These are phyloP conservation scores for Ceratocystis variospora DNA, from an alignment of 2,329 filamentous ascomycete genomes.

Conservation along the genomic window DNA sequence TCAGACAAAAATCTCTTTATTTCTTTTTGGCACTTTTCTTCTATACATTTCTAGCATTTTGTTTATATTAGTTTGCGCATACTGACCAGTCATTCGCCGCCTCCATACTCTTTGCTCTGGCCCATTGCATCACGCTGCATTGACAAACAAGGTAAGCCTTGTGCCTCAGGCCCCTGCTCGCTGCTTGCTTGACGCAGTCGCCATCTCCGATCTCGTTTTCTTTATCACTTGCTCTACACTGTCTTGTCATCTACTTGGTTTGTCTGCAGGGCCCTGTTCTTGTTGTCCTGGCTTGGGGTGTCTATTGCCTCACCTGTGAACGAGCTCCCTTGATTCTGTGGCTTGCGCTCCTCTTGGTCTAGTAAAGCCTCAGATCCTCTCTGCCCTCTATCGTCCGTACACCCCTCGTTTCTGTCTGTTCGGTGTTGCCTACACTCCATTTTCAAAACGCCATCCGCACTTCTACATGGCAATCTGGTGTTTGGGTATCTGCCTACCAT, in stretches of 20 bases:
- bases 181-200: conserved; percentile 11
- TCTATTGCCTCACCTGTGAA: neutral
- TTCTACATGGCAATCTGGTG: neutral
- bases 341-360: neutral
- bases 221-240: neutral
- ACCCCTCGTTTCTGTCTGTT: neutral
- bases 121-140: conserved; percentile 16
- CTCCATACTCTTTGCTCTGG: conserved; percentile 4
- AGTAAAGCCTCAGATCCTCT: neutral
- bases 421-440: neutral
- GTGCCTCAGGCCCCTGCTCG: conserved; percentile 12
- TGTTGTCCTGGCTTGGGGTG: neutral
- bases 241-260: neutral
- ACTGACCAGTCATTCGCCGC: neutral
- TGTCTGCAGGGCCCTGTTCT: neutral
- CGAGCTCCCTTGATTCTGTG: neutral
- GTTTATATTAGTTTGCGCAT: neutral
- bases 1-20: neutral
- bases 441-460: neutral
- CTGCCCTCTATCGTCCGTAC: neutral
- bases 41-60: neutral
- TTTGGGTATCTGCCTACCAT: neutral
- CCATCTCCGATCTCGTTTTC: conserved; percentile 15
- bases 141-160: conserved; percentile 19
- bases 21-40: too few species aligned